Base-by-base conservation (phyloP, 345 rosid genomes). In the Carallia brachiata region DNA sequence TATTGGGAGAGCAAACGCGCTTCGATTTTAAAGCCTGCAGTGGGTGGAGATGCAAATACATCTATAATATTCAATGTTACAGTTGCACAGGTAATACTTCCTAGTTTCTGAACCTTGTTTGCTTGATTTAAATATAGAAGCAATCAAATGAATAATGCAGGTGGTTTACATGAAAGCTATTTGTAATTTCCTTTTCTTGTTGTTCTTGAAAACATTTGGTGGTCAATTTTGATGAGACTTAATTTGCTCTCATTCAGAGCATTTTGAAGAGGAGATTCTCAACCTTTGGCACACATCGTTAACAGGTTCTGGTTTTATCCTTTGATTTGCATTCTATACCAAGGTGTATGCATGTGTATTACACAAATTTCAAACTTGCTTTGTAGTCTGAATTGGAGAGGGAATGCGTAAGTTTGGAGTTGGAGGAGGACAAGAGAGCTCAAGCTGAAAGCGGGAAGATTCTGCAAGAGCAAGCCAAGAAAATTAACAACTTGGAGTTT, bases 11-110 rank as follows among this genome's bases (percentile, higher is more conserved):
- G 98, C 87, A 94, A 91, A 76, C 95, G 91, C 73, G 98, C n/a
- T n/a, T n/a, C n/a, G 69, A 94, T 94, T 74, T 85, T 94, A 75
- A 96, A 94, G 74, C 98, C 98, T 40, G 90, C 98, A 68, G 80
- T 91, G 98, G 98, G n/a, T 78, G 98, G 98, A 84, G 91, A 94
- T 84, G 96, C 98, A 62, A 94, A 94, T 80, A 94, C 98, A 47
- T 97, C 98, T 53, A 91, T 91, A 62, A 94, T 94, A 70, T 94
- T 97, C 86, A 94, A 94, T 74, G 88, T 91, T 56, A 94, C 98
- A 13, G 89, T 94, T 78, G 98, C 97, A 63, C 96, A 87, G 87
- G 98, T 94, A 82, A 28, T 72, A 68, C 37, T 76, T 44, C 19
- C 34, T 32, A 48, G 12, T 48, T 9, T 5, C 53, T 48, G 17